Base-by-base conservation (phyloP, 2,329 filamentous ascomycete genomes). In the Chalara sp. region DNA sequence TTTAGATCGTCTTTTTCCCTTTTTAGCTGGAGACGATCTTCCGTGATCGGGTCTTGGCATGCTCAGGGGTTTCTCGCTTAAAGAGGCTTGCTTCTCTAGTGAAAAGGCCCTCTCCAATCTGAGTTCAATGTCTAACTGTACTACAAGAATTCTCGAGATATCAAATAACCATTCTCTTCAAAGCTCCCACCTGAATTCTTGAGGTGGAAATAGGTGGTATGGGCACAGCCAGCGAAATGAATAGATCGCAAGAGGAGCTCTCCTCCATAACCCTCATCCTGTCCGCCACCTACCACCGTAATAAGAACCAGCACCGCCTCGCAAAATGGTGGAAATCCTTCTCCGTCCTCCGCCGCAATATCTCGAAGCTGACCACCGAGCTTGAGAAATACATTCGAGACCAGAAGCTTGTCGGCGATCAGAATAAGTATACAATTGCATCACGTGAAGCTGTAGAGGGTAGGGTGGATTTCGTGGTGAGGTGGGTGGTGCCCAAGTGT, bases 221-320 rank as follows among this genome's bases (percentile, higher is more conserved):
- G 41, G 13, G 13, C 5, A 6, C 41, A 6, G 5, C n/a, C 13
- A 13, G 7, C 28, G 41, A 43, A 43, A 21, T 21, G 21, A 3
- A 21, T 21, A 21, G 3, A 21, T 21, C 21, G 21, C 21, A 3
- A 21, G 21, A 21, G 29, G 44, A 46, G 32, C 54, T 49, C 29
- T 31, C 60, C 3, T 65, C 72, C 2, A 63, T 75, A 31, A 59
- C 72, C 31, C 66, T 78, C 46, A 70, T 91, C 44, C 80, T 96
- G 43, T 76, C 85, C 62, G 78, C 87, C 58, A 80, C 95, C 61
- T 80, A 84, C 68, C 83, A 89, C 65, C 88, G 90, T 61, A 93
- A 96, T 73, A 85, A 84, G 64, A 97, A 96, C 71, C 92, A 97
- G 71, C 92, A 97, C 68, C 83, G 83, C 50, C 76, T 79, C 55